These are phyloP conservation scores for Aspergillus sp. DNA, from an alignment of 2,329 filamentous ascomycete species.

Conservation along the genomic window DNA sequence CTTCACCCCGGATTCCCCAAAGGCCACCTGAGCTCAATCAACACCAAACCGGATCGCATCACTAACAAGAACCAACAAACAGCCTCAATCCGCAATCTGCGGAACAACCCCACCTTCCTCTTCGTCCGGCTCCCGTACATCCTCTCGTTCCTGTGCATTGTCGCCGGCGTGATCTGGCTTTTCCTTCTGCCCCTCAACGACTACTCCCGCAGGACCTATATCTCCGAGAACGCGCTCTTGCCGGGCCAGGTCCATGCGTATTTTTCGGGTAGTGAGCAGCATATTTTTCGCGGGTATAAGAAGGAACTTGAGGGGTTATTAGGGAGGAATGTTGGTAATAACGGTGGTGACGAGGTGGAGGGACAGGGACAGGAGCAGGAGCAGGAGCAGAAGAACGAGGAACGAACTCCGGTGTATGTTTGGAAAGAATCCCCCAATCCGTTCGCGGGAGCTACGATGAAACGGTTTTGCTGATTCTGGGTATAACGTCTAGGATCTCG, in stretches of 20 bases:
- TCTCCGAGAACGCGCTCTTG: slow-evolving; percentile 93
- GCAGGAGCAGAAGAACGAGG: slow-evolving; percentile 15
- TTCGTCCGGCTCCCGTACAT: slow-evolving; percentile 75
- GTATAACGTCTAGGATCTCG: slow-evolving; percentile 50
- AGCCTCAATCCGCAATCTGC: slow-evolving; percentile 53
- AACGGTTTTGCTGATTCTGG: slow-evolving; percentile 15
- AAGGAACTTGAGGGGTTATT: slow-evolving; percentile 68
- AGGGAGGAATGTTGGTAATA: slow-evolving; percentile 11
- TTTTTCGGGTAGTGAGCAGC: slow-evolving; percentile 93
- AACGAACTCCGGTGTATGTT: slow-evolving; percentile 31
- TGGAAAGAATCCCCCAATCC: neutral
- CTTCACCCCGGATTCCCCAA: slow-evolving; percentile 17
- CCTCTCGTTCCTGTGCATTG: slow-evolving; percentile 78
- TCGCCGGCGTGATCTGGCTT: slow-evolving; percentile 86
- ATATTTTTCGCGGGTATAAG: slow-evolving; percentile 86
- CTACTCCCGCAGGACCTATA: slow-evolving; percentile 90
- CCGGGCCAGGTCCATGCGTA: slow-evolving; percentile 98
- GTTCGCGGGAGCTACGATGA: neutral
- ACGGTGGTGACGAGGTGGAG: slow-evolving; percentile 5
- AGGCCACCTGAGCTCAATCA: slow-evolving; percentile 10
- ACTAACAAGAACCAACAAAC: slow-evolving; percentile 22
- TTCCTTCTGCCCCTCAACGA: slow-evolving; percentile 84
- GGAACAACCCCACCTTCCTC: slow-evolving; percentile 76
- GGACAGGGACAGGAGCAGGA: slow-evolving; percentile 8
- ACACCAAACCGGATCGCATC: neutral